Evolutionary conservation across 2,329 filamentous ascomycete species (phyloP).

Genomic region (Venturia asperata): DNA sequence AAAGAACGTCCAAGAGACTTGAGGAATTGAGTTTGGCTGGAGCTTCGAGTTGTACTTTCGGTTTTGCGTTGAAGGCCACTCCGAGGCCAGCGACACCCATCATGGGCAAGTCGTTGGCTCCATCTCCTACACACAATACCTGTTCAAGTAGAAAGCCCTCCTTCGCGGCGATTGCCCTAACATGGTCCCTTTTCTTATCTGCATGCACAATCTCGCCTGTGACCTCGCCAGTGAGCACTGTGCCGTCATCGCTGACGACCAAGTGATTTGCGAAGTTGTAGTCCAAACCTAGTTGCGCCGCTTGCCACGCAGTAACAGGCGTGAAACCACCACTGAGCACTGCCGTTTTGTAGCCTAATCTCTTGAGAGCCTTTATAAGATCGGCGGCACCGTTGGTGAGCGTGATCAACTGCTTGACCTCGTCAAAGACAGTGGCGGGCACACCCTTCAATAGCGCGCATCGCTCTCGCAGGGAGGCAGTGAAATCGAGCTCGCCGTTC

Average conservation of each 20-base stretch:
- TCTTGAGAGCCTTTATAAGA: slow-evolving; percentile 66
- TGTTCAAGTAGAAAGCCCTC: slow-evolving; percentile 60
- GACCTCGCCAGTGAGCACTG: slow-evolving; percentile 63
- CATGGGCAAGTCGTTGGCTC: slow-evolving; percentile 78
- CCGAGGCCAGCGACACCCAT: slow-evolving; percentile 67
- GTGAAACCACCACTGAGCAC: slow-evolving; percentile 90
- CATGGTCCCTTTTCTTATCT: slow-evolving; percentile 64
- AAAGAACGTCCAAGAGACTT: slow-evolving; percentile 63
- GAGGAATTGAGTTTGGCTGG: slow-evolving; percentile 64
- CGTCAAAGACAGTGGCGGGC: slow-evolving; percentile 68
- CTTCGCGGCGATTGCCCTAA: slow-evolving; percentile 61
- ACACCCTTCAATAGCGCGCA: slow-evolving; percentile 77
- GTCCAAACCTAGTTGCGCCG: slow-evolving; percentile 71
- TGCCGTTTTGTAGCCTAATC: slow-evolving; percentile 76
- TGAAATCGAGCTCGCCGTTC: slow-evolving; percentile 92
- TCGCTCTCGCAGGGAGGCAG: slow-evolving; percentile 71
- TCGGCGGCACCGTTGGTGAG: slow-evolving; percentile 75
- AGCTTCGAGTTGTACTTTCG: slow-evolving; percentile 70
- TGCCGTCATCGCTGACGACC: slow-evolving; percentile 48
- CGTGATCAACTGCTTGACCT: slow-evolving; percentile 65
- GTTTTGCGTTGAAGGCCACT: slow-evolving; percentile 80
- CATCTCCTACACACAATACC: slow-evolving; percentile 70
- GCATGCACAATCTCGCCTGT: slow-evolving; percentile 67
- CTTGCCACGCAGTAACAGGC: slow-evolving; percentile 81
- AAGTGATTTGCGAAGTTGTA: slow-evolving; percentile 86